phyloP scores from a whole-genome alignment of 371 early-diverging fungal genomes.

The Thermomucor indicae-seudaticae region DNA sequence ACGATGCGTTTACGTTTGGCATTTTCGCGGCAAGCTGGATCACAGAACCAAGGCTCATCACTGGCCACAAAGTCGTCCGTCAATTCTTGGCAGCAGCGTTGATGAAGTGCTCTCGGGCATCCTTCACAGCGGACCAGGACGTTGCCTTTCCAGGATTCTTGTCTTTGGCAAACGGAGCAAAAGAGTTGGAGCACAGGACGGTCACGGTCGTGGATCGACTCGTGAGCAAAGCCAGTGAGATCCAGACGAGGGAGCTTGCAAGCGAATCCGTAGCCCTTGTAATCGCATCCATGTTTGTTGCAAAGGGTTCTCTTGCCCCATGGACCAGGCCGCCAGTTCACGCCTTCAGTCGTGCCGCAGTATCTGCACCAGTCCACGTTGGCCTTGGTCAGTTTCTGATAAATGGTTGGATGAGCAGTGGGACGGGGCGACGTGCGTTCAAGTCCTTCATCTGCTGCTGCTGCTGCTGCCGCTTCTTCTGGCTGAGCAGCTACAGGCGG shows the following conservation, averaged over 20 bases:
- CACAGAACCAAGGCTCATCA: conserved; percentile 71
- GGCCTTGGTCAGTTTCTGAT: conserved; percentile 59
- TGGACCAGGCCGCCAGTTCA: conserved; percentile 92
- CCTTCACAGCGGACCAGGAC: conserved; percentile 81
- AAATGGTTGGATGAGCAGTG: conserved; percentile 48
- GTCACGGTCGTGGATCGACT: conserved; percentile 70
- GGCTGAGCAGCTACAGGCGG: neutral
- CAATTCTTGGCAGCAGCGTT: conserved; percentile 56
- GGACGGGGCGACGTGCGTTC: conserved; percentile 13
- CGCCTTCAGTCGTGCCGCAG: conserved; percentile 89
- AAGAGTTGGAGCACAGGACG: conserved; percentile 87
- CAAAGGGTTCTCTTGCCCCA: conserved; percentile 94
- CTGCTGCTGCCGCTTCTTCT: conserved; percentile 3
- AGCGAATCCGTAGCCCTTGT: conserved; percentile 91
- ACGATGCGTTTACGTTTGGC: conserved; percentile 53
- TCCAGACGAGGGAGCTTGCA: conserved; percentile 85
- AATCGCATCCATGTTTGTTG: conserved; percentile 95
- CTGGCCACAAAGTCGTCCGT: conserved; percentile 43
- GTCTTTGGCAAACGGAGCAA: conserved; percentile 76
- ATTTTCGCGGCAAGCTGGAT: conserved; percentile 64
- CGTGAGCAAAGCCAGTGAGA: conserved; percentile 70
- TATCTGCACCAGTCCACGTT: conserved; percentile 90
- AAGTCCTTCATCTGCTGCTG: neutral
- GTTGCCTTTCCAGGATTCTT: conserved; percentile 63
- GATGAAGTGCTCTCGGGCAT: conserved; percentile 82